Base-by-base conservation (phyloP, 495 filamentous ascomycete species). In the Talaromyces ruber region DNA sequence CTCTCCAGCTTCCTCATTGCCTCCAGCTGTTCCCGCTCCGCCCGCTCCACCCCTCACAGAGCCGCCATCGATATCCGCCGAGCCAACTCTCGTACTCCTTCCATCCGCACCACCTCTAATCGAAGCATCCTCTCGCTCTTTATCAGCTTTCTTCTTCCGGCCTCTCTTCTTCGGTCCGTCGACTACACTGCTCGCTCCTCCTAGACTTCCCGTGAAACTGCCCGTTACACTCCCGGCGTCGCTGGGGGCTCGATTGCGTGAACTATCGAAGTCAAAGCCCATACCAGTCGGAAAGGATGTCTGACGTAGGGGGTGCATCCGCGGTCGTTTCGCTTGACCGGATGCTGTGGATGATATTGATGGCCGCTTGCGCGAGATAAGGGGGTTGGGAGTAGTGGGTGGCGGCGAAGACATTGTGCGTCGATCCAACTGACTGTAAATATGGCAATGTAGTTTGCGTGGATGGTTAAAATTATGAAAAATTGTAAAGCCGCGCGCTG, bases 301-400 rank as follows among this genome's bases (percentile, higher is more conserved):
- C 68, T 96, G 91, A 29, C 92, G 89, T 21, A 97, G 87, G 9
- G 89, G 90, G 70, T 95, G 91, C 73, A 77, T 77, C 65, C 75
- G 76, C 47, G 70, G 62, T 21, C 71, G 69, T 59, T 75, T 74
- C 34, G 66, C 57, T 58, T 74, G 72, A 32, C 66, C 68, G n/a
- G 76, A 76, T 62, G 66, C 43, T 30, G 71, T 62, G 18, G 74
- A 74, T 43, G 76, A 75, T 58, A 78, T 72, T 8, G 76, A 79
- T 18, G 72, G 70, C 25, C 78, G 74, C 68, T 80, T 80, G 58
- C 77, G 71, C 6, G 76, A 72, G 58, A 75, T 77, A 24, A 70
- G 58, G 21, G 72, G 64, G 4, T 63, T 64, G 60, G 67, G 68
- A 50, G 69, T 68, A 2, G 75, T 71, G 32, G 65, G 65, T 32